Percentiles rank a stretch among this genome's conserved stretches.
phyloP scores from a whole-genome alignment of 2,329 filamentous ascomycete species.

The Aspergillus chevalieri region DNA sequence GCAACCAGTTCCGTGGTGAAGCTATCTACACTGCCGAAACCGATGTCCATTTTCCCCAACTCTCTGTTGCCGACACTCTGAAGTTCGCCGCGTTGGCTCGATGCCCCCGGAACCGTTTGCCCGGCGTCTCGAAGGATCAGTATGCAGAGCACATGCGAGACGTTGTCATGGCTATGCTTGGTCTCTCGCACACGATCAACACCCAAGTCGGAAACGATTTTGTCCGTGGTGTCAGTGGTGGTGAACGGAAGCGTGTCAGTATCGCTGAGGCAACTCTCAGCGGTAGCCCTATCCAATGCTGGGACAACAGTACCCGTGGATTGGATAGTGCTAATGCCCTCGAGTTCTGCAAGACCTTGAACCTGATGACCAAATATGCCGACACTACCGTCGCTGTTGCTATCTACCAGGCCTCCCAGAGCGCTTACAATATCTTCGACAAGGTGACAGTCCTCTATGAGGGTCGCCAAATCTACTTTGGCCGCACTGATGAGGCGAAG shows the following conservation, averaged over 20 bases:
- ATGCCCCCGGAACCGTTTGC: slow-evolving; percentile 39
- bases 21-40: slow-evolving; percentile 82
- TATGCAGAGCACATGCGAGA: slow-evolving; percentile 41
- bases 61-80: slow-evolving; percentile 72
- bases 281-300: slow-evolving; percentile 43
- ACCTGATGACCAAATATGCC: slow-evolving; percentile 45
- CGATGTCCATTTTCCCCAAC: slow-evolving; percentile 74
- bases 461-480: slow-evolving; percentile 72
- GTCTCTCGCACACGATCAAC: slow-evolving; percentile 46
- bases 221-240: slow-evolving; percentile 57
- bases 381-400: slow-evolving; percentile 50
- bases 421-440: slow-evolving; percentile 58
- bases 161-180: slow-evolving; percentile 41
- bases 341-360: slow-evolving; percentile 51
- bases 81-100: slow-evolving; percentile 67
- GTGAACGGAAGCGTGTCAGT: slow-evolving; percentile 56
- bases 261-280: slow-evolving; percentile 52
- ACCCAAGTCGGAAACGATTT: slow-evolving; percentile 50
- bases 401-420: slow-evolving; percentile 50
- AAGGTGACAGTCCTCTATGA: slow-evolving; percentile 69
- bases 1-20: slow-evolving; percentile 70
- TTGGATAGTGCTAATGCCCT: slow-evolving; percentile 52
- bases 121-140: slow-evolving; percentile 37
- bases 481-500: slow-evolving; percentile 55
- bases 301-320: slow-evolving; percentile 48